Base-by-base conservation (phyloP, 306 rosid species). In the Parietaria judaica region DNA sequence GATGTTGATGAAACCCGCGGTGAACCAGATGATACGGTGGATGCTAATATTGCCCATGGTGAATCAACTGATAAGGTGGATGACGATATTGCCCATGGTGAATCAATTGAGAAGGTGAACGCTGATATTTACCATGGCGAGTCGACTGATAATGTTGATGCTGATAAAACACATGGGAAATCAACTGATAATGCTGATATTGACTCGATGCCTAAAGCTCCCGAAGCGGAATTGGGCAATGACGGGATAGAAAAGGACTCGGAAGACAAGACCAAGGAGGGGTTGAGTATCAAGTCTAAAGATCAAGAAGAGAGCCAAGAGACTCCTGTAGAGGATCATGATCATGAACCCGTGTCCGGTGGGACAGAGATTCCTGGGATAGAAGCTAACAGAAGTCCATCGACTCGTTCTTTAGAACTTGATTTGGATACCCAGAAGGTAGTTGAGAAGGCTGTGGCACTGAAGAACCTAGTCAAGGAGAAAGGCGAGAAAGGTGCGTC, bases 261-360 rank as follows among this genome's bases (percentile, higher is more conserved):
- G 6, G 45, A 41, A 41, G 45, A 23, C 31, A 23, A 23, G 64
- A 74, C 64, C 53, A 68, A 31, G 7, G 68, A 36, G 3, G 60
- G 31, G 14, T 55, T 38, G 66, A 78, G 70, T 69, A 56, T 50
- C 45, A 68, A 56, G 75, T 43, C 65, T 54, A 67, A 55, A 72
- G 68, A 35, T 62, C 71, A 63, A 73, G 87, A 68, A 36, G 78
- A 64, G 31, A 65, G 64, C 50, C 47, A 75, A 51, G 88, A 79
- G 60, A 63, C 75, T 78, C 75, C 78, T 53, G 70, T 36, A 3
- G 79, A 83, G 84, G 89, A 78, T 69, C 73, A 68, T 11, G 78
- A 75, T 58, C 75, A 65, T 67, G 96, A 92, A 67, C 94, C 90
- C 12, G 88, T 86, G 38, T 91, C 81, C 70, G 90, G 83, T 85